Base-by-base conservation (phyloP, 2,329 filamentous ascomycete species). In the Talaromyces amestolkiae region DNA sequence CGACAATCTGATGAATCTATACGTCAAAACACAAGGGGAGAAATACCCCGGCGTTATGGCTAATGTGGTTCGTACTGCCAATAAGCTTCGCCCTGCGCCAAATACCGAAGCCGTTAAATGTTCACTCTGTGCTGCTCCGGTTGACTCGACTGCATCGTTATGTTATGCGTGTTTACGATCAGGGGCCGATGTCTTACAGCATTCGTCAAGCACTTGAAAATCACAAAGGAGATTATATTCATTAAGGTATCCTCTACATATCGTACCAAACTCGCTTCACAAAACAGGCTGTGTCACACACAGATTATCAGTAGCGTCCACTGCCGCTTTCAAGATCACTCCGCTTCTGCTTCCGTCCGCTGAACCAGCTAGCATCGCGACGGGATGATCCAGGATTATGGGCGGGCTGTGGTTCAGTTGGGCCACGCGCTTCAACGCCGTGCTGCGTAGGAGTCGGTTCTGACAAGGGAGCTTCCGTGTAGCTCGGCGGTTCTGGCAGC, bases 41-140 rank as follows among this genome's bases (percentile, higher is more conserved):
- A 90, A 90, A 66, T 97, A 96, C 73, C 91, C 93, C 3, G 92
- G 91, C 64, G 92, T 98, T 64, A 93, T 99, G 70, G 90, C 93
- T 37, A 99, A 99, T 75, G 95, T 99, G 10, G 94, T 97, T 5
- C 87, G 92, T 68, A 99, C 94, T 39, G 89, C 91, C n/a, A 89
- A 88, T 61, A 97, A 96, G 78, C 83, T 98, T 47, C 82, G 88
- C 54, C 75, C 81, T 0, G 70, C 80, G 24, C 71, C 70, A 56
- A 69, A 75, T 8, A 72, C 71, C 22, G 74, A 69, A 53, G 74
- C 73, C 15, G 70, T 70, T 27, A 71, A 71, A 58, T 96, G 92
- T 72, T 83, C 84, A 39, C 75, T 94, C 9, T 96, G 92, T 76
- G 86, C 86, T 59, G 86, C 90, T 78, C 85, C 86, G 39, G 81